A percentile compares a stretch with the other conserved stretches of the same genome.
These are phyloP conservation scores for Magnaporthiopsis poae DNA, from an alignment of 2,329 filamentous ascomycete species.

Conservation along the genomic window DNA sequence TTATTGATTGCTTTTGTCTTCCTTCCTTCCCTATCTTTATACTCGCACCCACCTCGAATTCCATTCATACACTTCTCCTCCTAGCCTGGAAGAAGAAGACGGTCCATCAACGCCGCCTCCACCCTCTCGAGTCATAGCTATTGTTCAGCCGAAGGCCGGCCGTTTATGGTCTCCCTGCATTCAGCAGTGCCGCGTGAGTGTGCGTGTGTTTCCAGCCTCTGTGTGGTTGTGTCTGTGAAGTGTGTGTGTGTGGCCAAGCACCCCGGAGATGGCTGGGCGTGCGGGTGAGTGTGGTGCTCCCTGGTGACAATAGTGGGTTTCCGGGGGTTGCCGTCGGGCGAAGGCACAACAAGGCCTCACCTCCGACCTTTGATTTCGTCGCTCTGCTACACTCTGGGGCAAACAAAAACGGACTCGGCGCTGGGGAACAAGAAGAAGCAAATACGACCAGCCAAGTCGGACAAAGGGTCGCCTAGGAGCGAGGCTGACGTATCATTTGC, in stretches of 20 bases:
- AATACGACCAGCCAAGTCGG: no score
- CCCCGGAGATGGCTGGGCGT: neutral
- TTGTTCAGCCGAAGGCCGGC: neutral
- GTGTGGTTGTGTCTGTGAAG: no score
- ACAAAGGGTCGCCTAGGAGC: neutral
- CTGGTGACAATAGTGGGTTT: neutral
- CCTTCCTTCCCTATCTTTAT: neutral
- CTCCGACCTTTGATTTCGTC: neutral
- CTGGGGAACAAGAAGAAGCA: neutral
- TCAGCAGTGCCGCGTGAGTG: neutral
- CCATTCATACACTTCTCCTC: no score
- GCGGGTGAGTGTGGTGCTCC: no score
- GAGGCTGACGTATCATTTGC: conserved; percentile 6
- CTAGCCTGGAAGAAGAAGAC: no score
- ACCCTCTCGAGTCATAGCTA: neutral
- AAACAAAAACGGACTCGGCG: neutral
- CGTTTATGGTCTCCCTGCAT: neutral
- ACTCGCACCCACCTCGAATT: neutral
- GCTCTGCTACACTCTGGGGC: neutral
- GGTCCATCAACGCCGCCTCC: no score
- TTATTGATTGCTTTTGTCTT: neutral
- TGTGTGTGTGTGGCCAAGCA: no score
- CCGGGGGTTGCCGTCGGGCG: neutral
- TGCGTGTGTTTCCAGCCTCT: neutral
- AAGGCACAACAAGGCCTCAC: neutral